phyloP scores from a whole-genome alignment of 176 grass and related monocot genomes.

The Eragrostis nindensis region DNA sequence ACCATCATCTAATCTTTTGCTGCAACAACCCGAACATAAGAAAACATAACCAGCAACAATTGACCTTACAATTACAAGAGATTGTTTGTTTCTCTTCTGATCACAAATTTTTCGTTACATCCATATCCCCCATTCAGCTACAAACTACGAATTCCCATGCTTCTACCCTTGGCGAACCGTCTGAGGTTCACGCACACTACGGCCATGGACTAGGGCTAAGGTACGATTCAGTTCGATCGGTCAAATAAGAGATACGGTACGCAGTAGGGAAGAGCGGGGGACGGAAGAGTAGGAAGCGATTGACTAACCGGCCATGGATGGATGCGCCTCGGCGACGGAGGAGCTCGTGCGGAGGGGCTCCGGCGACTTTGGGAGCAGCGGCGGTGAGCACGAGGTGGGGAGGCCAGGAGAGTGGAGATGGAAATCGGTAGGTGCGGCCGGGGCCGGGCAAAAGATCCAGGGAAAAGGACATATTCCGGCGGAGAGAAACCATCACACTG shows the following conservation, averaged over 20 bases:
- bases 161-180: not conserved
- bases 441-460: too few relatives aligned
- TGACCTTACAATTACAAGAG: not conserved
- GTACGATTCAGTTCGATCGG: not conserved
- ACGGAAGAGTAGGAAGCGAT: not conserved
- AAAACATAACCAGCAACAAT: constrained; percentile 5
- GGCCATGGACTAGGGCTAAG: not conserved
- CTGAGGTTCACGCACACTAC: not conserved
- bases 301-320: not conserved
- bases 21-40: not conserved
- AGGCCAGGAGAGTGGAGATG: too few relatives aligned
- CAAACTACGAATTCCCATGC: not conserved
- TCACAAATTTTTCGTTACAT: not conserved
- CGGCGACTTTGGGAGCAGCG: not conserved
- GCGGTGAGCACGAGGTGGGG: not conserved
- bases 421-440: too few relatives aligned
- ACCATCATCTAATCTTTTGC: not conserved
- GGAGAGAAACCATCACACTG: too few relatives aligned
- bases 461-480: too few relatives aligned
- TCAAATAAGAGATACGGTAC: not conserved
- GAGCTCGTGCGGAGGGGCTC: not conserved
- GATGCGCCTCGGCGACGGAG: not conserved
- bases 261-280: not conserved
- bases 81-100: not conserved
- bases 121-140: not conserved